phyloP scores from a whole-genome alignment of 1,284 basidiomycete genomes.

The Sporisorium graminicola region DNA sequence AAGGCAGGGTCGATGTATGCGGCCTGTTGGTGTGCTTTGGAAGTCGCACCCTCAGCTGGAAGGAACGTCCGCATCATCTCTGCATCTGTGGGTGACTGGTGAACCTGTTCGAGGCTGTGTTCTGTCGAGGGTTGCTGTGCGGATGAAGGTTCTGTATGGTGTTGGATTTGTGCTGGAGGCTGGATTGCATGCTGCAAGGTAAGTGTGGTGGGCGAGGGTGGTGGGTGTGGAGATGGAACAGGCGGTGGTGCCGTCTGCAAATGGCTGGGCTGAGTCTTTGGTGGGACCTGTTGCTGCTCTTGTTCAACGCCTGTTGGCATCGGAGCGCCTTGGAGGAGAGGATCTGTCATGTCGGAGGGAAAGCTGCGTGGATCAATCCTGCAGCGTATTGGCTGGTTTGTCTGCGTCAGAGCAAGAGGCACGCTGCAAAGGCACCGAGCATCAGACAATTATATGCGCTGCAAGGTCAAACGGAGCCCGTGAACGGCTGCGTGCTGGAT shows the following conservation, averaged over 20 bases:
- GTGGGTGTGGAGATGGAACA: neutral
- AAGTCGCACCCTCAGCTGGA: constrained; percentile 1
- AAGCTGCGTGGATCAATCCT: neutral
- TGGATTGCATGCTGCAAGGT: neutral
- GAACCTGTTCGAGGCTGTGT: neutral
- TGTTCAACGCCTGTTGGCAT: neutral
- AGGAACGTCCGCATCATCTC: constrained; percentile 8
- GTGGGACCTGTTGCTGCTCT: neutral
- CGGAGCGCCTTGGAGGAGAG: neutral
- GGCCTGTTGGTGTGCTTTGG: neutral
- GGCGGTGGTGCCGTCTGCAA: constrained; percentile 4
- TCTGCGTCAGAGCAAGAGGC: neutral
- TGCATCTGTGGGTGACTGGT: constrained; percentile 1
- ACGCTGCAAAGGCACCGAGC: neutral
- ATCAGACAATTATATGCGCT: neutral
- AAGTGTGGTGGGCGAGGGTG: neutral
- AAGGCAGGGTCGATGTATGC: constrained; percentile 11
- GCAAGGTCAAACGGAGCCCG: neutral
- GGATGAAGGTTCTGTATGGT: neutral
- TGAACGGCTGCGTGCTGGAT: neutral
- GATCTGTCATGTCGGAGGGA: constrained; percentile 18
- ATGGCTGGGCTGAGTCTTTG: neutral
- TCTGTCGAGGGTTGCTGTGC: neutral
- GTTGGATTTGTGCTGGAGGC: neutral
- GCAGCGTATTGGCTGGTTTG: neutral